Base-by-base conservation (phyloP, 2,329 filamentous ascomycete genomes). In the Dactylellina parvicollis region DNA sequence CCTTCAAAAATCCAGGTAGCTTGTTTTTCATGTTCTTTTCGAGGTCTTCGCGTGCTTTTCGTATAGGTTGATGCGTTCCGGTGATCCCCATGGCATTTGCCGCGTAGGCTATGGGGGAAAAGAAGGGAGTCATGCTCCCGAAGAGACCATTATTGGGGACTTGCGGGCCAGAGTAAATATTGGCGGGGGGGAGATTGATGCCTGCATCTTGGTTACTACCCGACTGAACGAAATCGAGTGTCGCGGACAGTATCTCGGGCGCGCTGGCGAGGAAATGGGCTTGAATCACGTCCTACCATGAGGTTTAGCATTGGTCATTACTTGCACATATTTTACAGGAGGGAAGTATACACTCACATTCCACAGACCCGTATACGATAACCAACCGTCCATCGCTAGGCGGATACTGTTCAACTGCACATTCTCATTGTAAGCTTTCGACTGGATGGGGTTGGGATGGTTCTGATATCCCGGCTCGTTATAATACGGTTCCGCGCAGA, bases 401-500 rank as follows among this genome's bases (percentile, higher is more conserved):
- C 20, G 22, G 1, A 72, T 65, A 22, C 26, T 72, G 18, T 60
- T 64, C 3, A 60, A n/a, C 30, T 72, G 67, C 14, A 72, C 67
- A 5, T 54, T 44, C 22, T 65, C 44, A 16, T 72, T 72, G 24
- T 72, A 72, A 3, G 1, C 12, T n/a, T 40, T 56, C 4, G 50
- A 72, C 2, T 50, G 57, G 4, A 9, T 8, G 5, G 50, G n/a
- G 38, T 55, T 38, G 1, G 28, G 34, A 14, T 26, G 16, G 28
- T 40, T 34, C 8, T 72, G 42, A 16, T 59, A 60, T 1, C 82
- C 83, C 0, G 86, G 86, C 77, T 87, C 85, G 76, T 87, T 87
- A 80, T 82, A 84, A 77, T 80, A 85, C 1, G 86, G 86, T 52
- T 85, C 76, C 14, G 83, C 82, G 74, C 82, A 85, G 50, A 88